Evolutionary conservation across 2,329 filamentous ascomycete genomes (phyloP).

Genomic region (Zasmidium citrigriseum): DNA sequence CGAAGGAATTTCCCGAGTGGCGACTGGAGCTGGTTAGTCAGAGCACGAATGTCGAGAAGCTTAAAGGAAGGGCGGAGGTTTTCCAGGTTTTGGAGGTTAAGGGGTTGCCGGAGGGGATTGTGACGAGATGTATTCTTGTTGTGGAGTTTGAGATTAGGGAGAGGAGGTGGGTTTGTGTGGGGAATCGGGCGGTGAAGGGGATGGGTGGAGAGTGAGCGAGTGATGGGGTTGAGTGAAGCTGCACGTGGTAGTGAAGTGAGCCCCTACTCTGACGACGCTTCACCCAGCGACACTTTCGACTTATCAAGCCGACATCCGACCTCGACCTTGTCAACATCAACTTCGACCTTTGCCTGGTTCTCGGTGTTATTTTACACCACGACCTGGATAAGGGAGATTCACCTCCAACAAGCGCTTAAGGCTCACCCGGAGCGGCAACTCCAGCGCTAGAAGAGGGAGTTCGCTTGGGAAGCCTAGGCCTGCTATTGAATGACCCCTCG

Average conservation of each 20-base stretch:
- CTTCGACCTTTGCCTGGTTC: no score
- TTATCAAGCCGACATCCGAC: no score
- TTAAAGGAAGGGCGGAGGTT: not conserved
- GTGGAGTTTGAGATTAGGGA: not conserved
- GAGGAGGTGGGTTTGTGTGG: not conserved
- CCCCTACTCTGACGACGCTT: no score
- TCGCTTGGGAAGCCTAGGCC: constrained; percentile 8
- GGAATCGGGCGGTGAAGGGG: not conserved
- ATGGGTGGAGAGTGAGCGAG: not conserved
- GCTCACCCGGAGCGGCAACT: not conserved
- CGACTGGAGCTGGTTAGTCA: not conserved
- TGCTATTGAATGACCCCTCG: constrained; percentile 6
- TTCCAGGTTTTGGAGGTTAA: not conserved
- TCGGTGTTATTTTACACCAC: constrained; percentile 95
- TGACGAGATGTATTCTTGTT: not conserved
- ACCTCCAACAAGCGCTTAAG: constrained; percentile 55
- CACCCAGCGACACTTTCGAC: no score
- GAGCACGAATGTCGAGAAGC: not conserved
- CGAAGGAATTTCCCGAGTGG: not conserved
- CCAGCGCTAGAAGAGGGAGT: not conserved
- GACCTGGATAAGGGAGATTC: constrained; percentile 90
- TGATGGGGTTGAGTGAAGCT: not conserved
- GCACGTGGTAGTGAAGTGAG: not conserved
- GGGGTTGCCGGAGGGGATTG: not conserved
- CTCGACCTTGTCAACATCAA: no score